Evolutionary conservation across 805 yeast species (phyloP), one percentile per base, ranked within the genome.

Genomic region (Nakazawaea ambrosiae): DNA sequence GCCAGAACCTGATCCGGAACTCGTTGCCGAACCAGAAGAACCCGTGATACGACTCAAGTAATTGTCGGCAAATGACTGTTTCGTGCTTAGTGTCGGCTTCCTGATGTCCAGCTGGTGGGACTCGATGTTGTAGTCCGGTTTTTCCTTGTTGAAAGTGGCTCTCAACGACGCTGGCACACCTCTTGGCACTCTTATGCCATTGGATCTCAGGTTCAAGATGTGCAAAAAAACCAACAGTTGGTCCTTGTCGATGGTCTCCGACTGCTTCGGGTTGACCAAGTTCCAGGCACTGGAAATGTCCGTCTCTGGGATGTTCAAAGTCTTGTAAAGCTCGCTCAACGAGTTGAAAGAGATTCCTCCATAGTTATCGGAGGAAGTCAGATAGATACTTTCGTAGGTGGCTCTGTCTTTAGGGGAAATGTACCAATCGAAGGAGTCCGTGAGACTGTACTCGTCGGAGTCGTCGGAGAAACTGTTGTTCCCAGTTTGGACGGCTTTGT

Each of bases 261-360:
- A 76, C 39, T 82, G 78, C 51, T 84, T 82, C 9, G 98, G 97
- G 53, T 92, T 92, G 37, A 92, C 95, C 41, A 92, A 65, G 57
- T 86, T 87, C 97, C 98, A 92, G 2, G 96, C 95, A 33, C 84
- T 80, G 20, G 88, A 75, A 5, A 88, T 70, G 57, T 89, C 98
- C 4, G 89, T 72, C 38, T 78, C 73, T 9, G 97, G 96, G 10
- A 92, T 84, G 43, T 75, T 75, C 40, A 90, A 71, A 16, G 87
- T 74, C 27, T 67, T 57, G 60, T 86, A 90, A 31, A 92, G 66
- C 22, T 73, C 81, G 9, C 72, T 63, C 41, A 92, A 65, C 2
- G 89, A 68, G 28, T 80, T 80, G 53, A 83, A 90, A 25, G 79
- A 68, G 30, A 88, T 78, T 43, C 95, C 68, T 8, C 97, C 97